Conservation (phyloP, 371 early-diverging fungal species). For the Apophysomyces elegans region DNA sequence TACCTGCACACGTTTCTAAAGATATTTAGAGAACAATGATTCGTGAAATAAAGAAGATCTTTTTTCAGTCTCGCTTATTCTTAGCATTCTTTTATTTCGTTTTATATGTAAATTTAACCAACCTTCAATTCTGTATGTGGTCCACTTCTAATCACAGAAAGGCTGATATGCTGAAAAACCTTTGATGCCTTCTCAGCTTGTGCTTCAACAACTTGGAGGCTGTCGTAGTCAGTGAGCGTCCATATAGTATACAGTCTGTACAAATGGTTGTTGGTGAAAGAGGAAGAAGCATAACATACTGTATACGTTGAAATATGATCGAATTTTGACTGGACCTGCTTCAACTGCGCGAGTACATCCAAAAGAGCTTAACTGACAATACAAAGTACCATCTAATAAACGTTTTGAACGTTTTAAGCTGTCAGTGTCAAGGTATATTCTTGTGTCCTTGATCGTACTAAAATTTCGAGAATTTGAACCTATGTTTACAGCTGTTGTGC, state of each 20-base stretch:
- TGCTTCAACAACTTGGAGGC: neutral
- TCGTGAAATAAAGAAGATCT: no score
- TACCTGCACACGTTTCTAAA: no score
- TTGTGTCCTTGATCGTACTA: neutral
- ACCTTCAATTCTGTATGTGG: neutral
- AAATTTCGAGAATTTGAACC: neutral
- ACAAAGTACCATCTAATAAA: neutral
- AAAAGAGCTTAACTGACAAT: neutral
- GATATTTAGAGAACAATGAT: no score
- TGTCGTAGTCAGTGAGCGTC: no score
- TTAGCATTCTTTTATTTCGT: no score
- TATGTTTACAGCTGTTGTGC: neutral
- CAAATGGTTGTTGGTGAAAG: neutral
- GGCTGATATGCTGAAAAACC: neutral
- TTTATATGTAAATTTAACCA: no score
- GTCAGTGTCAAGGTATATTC: neutral
- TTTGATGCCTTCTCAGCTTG: neutral
- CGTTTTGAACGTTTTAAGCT: neutral
- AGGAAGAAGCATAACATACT: neutral
- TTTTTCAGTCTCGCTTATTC: no score
- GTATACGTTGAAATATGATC: neutral
- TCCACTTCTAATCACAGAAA: constrained; percentile 1
- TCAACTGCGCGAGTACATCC: neutral
- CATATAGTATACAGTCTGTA: no score
- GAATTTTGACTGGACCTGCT: neutral